Percentiles rank a stretch among this genome's conserved stretches.
These are phyloP conservation scores for Pterocarpus macrocarpus DNA, from an alignment of 306 rosid genomes.

Conservation along the genomic window DNA sequence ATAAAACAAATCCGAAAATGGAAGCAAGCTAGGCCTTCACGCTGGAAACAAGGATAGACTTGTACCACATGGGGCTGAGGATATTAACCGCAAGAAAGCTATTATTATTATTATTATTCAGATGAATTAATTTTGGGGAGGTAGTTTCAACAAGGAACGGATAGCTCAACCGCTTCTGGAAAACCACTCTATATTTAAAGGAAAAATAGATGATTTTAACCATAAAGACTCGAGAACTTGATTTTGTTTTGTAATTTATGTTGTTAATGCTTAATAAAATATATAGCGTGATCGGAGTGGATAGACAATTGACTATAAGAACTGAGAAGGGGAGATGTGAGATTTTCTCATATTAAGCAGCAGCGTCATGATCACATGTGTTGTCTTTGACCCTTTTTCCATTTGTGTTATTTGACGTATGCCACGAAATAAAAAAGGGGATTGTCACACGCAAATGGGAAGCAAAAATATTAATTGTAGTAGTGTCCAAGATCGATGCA, in stretches of 20 bases:
- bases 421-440: not conserved
- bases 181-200: not conserved
- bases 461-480: not conserved
- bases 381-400: not conserved
- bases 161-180: constrained; percentile 55
- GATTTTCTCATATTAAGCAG: not conserved
- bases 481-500: not conserved
- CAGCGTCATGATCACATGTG: not conserved
- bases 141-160: constrained; percentile 35
- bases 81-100: constrained; percentile 45
- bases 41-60: not conserved
- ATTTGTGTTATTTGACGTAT: not conserved
- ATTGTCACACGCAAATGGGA: constrained; percentile 19
- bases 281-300: not conserved
- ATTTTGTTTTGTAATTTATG: not conserved
- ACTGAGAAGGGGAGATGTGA: not conserved
- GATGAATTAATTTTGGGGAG: constrained; percentile 8
- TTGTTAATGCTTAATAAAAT: not conserved
- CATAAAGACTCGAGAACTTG: not conserved
- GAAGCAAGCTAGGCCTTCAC: not conserved
- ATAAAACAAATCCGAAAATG: not conserved
- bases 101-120: not conserved
- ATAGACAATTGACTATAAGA: constrained; percentile 11
- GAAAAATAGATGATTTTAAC: no score
- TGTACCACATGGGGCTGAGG: constrained; percentile 22